Percentiles rank a stretch among this genome's conserved stretches.
Conservation (phyloP, 805 yeast species). For the Blastobotrys peoriensis region DNA sequence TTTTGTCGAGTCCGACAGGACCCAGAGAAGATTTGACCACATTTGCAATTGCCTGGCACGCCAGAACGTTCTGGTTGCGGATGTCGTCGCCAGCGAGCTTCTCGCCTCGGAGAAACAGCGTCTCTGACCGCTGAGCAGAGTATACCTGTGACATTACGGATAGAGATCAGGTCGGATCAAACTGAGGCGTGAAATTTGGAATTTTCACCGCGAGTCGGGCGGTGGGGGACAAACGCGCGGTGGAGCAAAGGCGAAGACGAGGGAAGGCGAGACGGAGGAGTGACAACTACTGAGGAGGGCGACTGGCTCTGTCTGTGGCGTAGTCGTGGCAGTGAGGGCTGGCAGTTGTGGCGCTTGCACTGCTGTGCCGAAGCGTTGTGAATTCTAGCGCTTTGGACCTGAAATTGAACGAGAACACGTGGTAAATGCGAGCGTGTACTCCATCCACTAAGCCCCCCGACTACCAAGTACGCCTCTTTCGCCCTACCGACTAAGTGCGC, state of each 20-base stretch:
- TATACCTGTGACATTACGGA: slow-evolving; percentile 52
- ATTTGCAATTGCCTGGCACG: slow-evolving; percentile 81
- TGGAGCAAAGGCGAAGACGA: neutral
- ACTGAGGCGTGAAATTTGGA: neutral
- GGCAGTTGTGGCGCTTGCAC: no score
- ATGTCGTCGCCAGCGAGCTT: slow-evolving; percentile 94
- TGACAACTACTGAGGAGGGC: neutral
- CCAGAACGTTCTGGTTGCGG: slow-evolving; percentile 87
- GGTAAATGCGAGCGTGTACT: no score
- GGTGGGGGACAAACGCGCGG: neutral
- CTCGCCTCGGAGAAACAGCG: slow-evolving; percentile 92
- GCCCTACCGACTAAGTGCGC: no score
- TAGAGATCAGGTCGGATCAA: no score
- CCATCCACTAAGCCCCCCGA: no score
- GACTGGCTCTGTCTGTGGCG: no score
- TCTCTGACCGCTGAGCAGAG: slow-evolving; percentile 81
- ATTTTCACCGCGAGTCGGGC: neutral
- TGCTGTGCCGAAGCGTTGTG: no score
- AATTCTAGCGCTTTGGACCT: no score
- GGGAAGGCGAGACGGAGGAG: neutral
- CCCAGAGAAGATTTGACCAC: slow-evolving; percentile 90
- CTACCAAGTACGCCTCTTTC: no score
- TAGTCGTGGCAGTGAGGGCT: no score
- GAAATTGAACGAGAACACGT: no score
- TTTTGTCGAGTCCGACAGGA: slow-evolving; percentile 97